Conservation (phyloP, 805 yeast species). For the Priceomyces melissophilus region DNA sequence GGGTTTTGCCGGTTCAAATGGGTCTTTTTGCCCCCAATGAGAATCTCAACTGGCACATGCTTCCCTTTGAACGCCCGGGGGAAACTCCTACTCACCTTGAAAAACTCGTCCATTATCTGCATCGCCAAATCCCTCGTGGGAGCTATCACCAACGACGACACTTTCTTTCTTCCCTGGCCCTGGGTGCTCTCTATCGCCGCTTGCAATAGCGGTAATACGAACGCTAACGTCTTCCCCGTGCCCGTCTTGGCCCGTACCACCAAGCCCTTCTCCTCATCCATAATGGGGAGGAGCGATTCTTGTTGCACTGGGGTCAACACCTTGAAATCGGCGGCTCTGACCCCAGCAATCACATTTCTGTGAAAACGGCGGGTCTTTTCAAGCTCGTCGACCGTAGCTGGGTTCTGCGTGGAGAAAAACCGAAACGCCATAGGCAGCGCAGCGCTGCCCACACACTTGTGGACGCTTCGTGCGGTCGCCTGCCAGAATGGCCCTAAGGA, state of each 20-base stretch:
- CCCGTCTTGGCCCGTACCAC: constrained; percentile 93
- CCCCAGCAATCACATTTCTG: constrained; percentile 23
- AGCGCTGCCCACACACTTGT: too few species aligned
- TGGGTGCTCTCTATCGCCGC: constrained; percentile 28
- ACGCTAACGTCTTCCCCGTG: constrained; percentile 91
- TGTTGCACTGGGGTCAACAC: constrained; percentile 69
- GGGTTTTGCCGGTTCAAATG: constrained; percentile 21
- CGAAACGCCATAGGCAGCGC: too few species aligned
- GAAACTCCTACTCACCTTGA: constrained; percentile 35
- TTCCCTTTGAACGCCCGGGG: constrained; percentile 13
- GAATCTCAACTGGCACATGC: constrained; percentile 40
- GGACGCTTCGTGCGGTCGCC: too few species aligned
- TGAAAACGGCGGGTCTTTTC: constrained; percentile 9
- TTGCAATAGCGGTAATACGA: constrained; percentile 76
- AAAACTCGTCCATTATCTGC: constrained; percentile 69
- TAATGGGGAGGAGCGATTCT: constrained; percentile 54
- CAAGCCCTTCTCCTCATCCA: constrained; percentile 55
- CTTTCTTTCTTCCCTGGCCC: constrained; percentile 34
- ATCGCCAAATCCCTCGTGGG: constrained; percentile 92
- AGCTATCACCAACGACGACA: constrained; percentile 60
- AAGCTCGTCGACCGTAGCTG: constrained; percentile 9
- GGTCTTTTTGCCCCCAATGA: constrained; percentile 65
- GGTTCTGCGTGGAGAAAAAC: too few species aligned
- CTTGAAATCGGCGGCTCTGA: constrained; percentile 42
- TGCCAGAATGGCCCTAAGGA: too few species aligned